phyloP scores from a whole-genome alignment of 106 monocot species.

The Allium fistulosum region DNA sequence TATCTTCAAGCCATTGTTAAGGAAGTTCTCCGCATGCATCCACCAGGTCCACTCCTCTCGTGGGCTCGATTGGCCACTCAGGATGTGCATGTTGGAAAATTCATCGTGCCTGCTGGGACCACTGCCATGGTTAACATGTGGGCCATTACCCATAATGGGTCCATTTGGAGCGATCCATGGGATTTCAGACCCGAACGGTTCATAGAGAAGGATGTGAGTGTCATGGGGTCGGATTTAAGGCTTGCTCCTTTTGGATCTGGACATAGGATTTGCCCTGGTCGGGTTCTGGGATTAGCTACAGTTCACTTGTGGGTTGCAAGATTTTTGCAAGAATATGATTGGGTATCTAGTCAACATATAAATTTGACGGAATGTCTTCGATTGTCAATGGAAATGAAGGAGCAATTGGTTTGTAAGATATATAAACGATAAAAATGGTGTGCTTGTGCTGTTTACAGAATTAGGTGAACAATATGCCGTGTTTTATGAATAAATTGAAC shows the following conservation, averaged over 20 bases:
- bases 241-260: constrained; percentile 47
- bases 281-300: constrained; percentile 45
- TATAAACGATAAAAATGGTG: too few species aligned
- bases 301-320: constrained; percentile 47
- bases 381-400: constrained; percentile 24
- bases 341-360: background rate
- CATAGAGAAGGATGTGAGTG: constrained; percentile 9
- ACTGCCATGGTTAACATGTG: constrained; percentile 85
- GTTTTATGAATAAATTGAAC: too few species aligned
- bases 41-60: constrained; percentile 68
- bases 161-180: constrained; percentile 14
- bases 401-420: constrained; percentile 12
- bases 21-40: constrained; percentile 68
- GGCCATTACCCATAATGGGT: constrained; percentile 51
- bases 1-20: constrained; percentile 60
- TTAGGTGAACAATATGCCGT: too few species aligned
- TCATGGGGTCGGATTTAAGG: constrained; percentile 19
- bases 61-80: constrained; percentile 54
- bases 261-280: constrained; percentile 52
- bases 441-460: too few species aligned
- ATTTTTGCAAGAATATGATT: constrained; percentile 25
- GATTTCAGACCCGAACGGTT: constrained; percentile 16
- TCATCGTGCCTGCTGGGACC: constrained; percentile 55
- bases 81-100: constrained; percentile 40
- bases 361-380: constrained; percentile 14